Evolutionary conservation across 2,329 filamentous ascomycete species (phyloP).

Genomic region (Aspergillus cejpii): DNA sequence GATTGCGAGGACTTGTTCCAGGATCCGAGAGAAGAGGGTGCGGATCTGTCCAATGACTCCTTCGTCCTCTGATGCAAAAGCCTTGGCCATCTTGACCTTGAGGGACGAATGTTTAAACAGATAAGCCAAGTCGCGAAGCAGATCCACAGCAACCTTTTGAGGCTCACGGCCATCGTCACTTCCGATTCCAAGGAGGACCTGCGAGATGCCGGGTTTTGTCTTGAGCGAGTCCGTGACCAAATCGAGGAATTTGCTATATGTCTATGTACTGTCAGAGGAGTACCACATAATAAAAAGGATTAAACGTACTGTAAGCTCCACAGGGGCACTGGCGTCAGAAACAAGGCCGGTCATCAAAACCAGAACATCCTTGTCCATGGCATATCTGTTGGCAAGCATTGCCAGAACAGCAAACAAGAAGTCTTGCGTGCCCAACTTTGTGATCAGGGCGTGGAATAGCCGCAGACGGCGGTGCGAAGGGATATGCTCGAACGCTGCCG

Average conservation of each 20-base stretch:
- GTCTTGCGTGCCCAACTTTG: conserved; percentile 76
- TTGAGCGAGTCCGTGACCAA: conserved; percentile 69
- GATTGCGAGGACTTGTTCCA: conserved; percentile 60
- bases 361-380: conserved; percentile 64
- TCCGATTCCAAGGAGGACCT: conserved; percentile 60
- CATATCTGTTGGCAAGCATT: conserved; percentile 86
- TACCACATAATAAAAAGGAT: not conserved
- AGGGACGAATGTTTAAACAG: conserved; percentile 39
- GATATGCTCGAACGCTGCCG: conserved; percentile 92
- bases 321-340: conserved; percentile 62
- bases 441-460: conserved; percentile 76
- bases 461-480: conserved; percentile 75
- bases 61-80: conserved; percentile 31
- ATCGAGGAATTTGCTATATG: conserved; percentile 68
- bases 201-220: conserved; percentile 66
- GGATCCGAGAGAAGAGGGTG: conserved; percentile 60
- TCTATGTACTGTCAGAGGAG: conserved; percentile 39
- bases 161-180: conserved; percentile 44
- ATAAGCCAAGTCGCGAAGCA: conserved; percentile 39
- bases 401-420: conserved; percentile 82
- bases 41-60: conserved; percentile 62
- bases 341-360: conserved; percentile 71
- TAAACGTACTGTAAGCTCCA: conserved; percentile 55
- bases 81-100: conserved; percentile 34
- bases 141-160: conserved; percentile 37